Base-by-base conservation (phyloP, 163 green algal species). In the Scenedesmus sp. region DNA sequence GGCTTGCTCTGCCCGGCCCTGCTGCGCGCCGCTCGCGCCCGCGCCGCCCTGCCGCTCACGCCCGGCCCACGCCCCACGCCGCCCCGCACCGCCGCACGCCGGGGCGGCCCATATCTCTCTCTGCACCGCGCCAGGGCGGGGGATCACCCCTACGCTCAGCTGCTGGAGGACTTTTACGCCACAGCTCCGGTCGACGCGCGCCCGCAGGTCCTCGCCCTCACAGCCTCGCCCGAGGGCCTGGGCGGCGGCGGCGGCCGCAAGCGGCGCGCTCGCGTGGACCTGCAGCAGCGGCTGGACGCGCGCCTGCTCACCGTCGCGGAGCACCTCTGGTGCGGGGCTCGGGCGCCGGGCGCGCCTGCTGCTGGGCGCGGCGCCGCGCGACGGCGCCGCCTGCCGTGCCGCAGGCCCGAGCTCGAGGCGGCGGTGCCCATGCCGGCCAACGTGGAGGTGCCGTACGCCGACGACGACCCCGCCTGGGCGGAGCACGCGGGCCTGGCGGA, bases 141-240 rank as follows among this genome's bases (percentile, higher is more conserved):
- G 29, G 54, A 85, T 51, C 63, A 83, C 60, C 56, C 78, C 22
- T 85, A 85, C 48, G 36, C 34, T 7, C 74, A 81, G 31, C 58
- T 81, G 17, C 74, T 81, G 74, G 48, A 71, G 3, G 71, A 79
- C 20, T 71, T 79, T 26, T 79, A 79, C 28, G 34, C 34, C 36
- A 45, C 39, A 29, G 28, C 39, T 7, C 34, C 53, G 14, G 17
- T 57, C 24, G 28, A 50, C 22, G 14, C 44, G 15, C 20, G 74
- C 36, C 62, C 74, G 3, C 62, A 75, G 62, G 53, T 82, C 6
- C 53, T 76, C 28, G 63, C 5, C 14, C 60, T 75, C 15, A 75
- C 72, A 15, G 72, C 72, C 45, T 80, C 72, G 7, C 72, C 72
- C 22, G 51, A 53, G 33, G 39, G 24, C 17, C 26, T 79, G 56